Conservation (phyloP, 2,329 filamentous ascomycete genomes). For the Zymoseptoria tritici region DNA sequence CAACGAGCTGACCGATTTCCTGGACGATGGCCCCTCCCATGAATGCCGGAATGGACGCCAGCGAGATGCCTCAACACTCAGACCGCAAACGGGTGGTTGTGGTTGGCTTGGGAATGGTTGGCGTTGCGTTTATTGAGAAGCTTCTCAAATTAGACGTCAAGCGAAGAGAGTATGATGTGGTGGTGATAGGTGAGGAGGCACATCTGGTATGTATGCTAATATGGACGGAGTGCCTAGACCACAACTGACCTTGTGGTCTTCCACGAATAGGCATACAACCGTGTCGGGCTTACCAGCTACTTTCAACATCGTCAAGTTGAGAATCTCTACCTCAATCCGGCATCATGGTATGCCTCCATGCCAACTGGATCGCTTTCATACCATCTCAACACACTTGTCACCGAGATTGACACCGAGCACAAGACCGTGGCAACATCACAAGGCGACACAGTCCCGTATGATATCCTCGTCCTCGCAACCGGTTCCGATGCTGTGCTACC, state of each 20-base stretch:
- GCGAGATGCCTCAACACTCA: conserved; percentile 28
- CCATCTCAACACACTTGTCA: conserved; percentile 67
- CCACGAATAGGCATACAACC: conserved; percentile 66
- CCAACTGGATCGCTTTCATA: conserved; percentile 63
- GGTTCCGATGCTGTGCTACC: conserved; percentile 77
- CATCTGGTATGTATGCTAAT: conserved; percentile 47
- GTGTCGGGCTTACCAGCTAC: conserved; percentile 81
- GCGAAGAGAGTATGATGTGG: conserved; percentile 66
- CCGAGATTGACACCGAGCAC: conserved; percentile 53
- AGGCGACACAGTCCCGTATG: conserved; percentile 65
- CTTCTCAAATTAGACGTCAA: conserved; percentile 75
- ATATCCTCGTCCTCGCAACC: conserved; percentile 75
- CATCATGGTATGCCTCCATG: conserved; percentile 68
- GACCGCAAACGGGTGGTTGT: conserved; percentile 65
- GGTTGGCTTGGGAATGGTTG: conserved; percentile 84
- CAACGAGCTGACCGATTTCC: not conserved
- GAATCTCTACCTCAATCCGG: conserved; percentile 78
- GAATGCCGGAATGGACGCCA: conserved; percentile 16
- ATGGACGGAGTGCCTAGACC: not conserved
- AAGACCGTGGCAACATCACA: conserved; percentile 65
- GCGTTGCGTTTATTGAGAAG: conserved; percentile 60
- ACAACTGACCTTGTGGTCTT: not conserved
- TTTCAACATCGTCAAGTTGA: conserved; percentile 81
- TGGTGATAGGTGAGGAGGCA: conserved; percentile 80
- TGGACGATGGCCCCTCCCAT: not conserved